Evolutionary conservation across 495 filamentous ascomycete species (phyloP), one percentile per base, ranked within the genome.

Genomic region (Neurospora hispaniola): DNA sequence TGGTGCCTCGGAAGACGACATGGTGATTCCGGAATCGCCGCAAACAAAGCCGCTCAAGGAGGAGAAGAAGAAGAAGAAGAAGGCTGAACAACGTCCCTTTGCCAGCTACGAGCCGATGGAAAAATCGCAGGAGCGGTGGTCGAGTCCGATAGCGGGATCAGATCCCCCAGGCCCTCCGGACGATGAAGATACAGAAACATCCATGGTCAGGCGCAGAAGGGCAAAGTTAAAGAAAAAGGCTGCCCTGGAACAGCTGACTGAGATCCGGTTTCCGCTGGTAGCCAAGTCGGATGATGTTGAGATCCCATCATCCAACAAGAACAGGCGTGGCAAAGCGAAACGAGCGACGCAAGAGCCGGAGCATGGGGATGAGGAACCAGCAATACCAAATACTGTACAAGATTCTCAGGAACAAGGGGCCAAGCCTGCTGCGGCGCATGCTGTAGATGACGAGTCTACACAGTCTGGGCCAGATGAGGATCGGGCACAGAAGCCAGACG

Each of bases 261-360:
- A 76, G 35, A 82, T 86, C 38, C 81, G 74, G 71, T 71, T 86
- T n/a, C 72, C 78, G 18, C 79, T 73, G n/a, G 71, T 77, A 69
- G 23, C 48, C 10, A 75, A 77, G 35, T 73, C 77, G 39, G 75
- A 78, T 8, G 76, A 78, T 43, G 75, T 82, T 18, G 83, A 83
- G 66, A 80, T 85, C 0, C 82, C 84, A 27, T 80, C 82, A 5
- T 83, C 81, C 5, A 83, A 74, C 27, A 76, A 76, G 59, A 78
- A 75, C 6, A 79, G 70, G 31, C 69, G 42, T 23, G 71, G 12
- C 27, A 35, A 44, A 75, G 54, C 5, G n/a, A 72, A 31, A 74
- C 79, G 31, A 75, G 80, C 16, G 71, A 73, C 12, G 75, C 70
- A 79, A 41, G 74, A 72, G 40, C 46, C 43, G 16, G 40, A 43